Evolutionary conservation across 1,284 basidiomycete species (phyloP).

Genomic region (Puccinia polysora): DNA sequence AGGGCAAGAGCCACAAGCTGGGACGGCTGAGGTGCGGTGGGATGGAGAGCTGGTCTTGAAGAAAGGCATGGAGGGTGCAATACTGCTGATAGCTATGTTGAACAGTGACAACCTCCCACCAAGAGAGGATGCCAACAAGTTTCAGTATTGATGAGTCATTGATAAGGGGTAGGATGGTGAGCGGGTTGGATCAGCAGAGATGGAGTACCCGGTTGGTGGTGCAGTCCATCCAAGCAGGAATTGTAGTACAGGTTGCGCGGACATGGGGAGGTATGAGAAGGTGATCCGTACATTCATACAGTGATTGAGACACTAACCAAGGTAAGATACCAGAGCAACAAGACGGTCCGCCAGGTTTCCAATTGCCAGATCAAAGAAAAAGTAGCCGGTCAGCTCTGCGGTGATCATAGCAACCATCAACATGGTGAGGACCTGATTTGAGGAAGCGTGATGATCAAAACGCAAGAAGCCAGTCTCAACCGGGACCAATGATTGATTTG

Average conservation of each 20-base stretch:
- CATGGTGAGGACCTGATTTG: neutral
- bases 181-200: neutral
- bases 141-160: neutral
- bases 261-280: too few relatives aligned
- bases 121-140: neutral
- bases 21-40: too few relatives aligned
- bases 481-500: too few relatives aligned
- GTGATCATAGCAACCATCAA: neutral
- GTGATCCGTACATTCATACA: neutral
- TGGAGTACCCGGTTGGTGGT: neutral
- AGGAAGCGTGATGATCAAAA: too few relatives aligned
- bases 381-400: neutral
- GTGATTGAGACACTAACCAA: neutral
- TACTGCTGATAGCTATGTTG: conserved; percentile 46
- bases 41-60: too few relatives aligned
- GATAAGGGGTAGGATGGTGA: neutral
- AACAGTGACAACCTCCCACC: neutral
- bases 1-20: conserved; percentile 6
- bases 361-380: neutral
- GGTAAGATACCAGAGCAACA: neutral
- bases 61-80: conserved; percentile 47
- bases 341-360: neutral
- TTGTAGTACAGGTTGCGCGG: too few relatives aligned
- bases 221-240: too few relatives aligned
- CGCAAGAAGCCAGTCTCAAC: neutral